These are phyloP conservation scores for Inga leiocalycina DNA, from an alignment of 306 rosid genomes.

Conservation along the genomic window DNA sequence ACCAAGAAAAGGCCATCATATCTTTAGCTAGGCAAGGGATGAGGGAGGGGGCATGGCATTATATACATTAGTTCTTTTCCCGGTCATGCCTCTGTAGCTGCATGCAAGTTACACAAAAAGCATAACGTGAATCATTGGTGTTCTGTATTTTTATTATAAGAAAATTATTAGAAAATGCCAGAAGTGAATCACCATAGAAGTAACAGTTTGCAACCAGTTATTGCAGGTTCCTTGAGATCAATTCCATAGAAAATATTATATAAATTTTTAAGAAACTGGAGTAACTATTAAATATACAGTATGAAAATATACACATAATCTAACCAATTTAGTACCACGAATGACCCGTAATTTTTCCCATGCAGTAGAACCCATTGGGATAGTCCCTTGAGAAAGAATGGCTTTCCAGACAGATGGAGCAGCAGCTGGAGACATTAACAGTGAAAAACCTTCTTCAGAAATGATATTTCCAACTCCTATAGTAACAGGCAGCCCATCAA, in stretches of 20 bases:
- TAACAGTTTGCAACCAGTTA: background rate
- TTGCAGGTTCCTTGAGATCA: slow-evolving; percentile 7
- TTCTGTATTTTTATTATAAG: background rate
- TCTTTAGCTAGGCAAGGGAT: no score
- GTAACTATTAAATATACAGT: slow-evolving; percentile 1
- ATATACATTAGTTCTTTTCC: background rate
- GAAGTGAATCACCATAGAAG: background rate
- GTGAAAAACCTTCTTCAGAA: slow-evolving; percentile 82
- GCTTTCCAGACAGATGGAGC: slow-evolving; percentile 86
- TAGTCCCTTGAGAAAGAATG: slow-evolving; percentile 73
- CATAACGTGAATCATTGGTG: background rate
- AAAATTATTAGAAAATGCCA: background rate
- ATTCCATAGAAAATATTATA: background rate
- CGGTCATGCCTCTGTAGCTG: background rate
- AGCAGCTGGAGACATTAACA: slow-evolving; percentile 82
- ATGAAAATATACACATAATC: slow-evolving; percentile 13
- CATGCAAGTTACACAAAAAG: background rate
- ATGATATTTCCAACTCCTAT: slow-evolving; percentile 87
- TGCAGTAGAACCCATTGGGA: slow-evolving; percentile 80
- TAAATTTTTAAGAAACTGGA: background rate
- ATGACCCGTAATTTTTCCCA: slow-evolving; percentile 86
- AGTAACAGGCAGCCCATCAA: slow-evolving; percentile 77
- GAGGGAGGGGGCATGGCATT: background rate
- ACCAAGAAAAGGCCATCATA: background rate
- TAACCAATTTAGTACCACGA: slow-evolving; percentile 53